Conservation (phyloP, 139 green algal species). For the Volvox reticuliferus region DNA sequence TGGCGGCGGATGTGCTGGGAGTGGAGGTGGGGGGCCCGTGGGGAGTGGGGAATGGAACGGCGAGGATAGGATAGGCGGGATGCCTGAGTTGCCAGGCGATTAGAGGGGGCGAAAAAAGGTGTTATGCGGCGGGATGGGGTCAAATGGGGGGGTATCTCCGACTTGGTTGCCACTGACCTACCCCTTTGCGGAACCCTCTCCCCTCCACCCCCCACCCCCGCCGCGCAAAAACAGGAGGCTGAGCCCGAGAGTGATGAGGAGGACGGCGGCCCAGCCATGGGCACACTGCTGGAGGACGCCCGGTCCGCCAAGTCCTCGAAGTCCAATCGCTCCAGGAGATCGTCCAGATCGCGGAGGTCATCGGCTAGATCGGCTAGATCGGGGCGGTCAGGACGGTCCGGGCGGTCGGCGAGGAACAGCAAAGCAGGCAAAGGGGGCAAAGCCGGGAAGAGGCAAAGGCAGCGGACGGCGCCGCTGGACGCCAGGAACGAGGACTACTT, state of each 20-base stretch:
- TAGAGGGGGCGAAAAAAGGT: too few species aligned
- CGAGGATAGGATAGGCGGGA: not conserved
- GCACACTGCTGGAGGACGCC: constrained; percentile 30
- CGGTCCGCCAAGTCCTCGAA: not conserved
- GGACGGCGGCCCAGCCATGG: constrained; percentile 47
- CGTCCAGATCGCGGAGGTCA: not conserved
- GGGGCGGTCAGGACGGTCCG: not conserved
- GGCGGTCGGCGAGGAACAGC: constrained; percentile 12
- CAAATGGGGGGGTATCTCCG: not conserved
- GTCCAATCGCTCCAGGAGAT: constrained; percentile 29
- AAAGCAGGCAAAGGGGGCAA: constrained; percentile 37
- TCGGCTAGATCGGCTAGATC: not conserved
- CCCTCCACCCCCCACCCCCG: not conserved
- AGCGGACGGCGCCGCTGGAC: constrained; percentile 39
- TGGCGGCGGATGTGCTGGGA: constrained; percentile 56
- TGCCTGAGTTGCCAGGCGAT: too few species aligned
- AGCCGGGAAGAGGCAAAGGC: not conserved
- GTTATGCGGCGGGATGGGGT: too few species aligned
- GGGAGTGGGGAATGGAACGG: too few species aligned
- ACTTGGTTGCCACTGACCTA: not conserved
- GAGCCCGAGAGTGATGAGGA: constrained; percentile 63
- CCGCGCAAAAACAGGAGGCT: constrained; percentile 10
- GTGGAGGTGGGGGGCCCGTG: constrained; percentile 49
- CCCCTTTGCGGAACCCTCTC: not conserved
- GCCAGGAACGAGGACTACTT: constrained; percentile 56